These are phyloP conservation scores for Colletotrichum euphorbiae DNA, from an alignment of 2,329 filamentous ascomycete genomes.

Conservation along the genomic window DNA sequence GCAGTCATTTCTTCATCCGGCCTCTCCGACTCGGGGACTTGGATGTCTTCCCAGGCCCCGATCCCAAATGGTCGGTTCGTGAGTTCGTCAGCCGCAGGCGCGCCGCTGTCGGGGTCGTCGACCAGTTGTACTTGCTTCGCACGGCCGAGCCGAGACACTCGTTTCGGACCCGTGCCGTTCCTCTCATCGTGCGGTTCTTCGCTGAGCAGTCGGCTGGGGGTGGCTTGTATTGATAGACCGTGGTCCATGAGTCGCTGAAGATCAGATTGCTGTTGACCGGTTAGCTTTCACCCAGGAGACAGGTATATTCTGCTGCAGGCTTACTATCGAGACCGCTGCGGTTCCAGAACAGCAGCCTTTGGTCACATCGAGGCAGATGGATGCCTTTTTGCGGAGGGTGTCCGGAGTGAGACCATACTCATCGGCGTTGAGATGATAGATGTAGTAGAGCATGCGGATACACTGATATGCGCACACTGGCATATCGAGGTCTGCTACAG, in stretches of 20 bases:
- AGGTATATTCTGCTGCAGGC: neutral
- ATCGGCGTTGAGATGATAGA: constrained; percentile 57
- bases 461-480: constrained; percentile 68
- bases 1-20: constrained; percentile 13
- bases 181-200: constrained; percentile 41
- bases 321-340: constrained; percentile 57
- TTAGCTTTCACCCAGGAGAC: constrained; percentile 26
- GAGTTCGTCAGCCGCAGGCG: constrained; percentile 34
- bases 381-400: constrained; percentile 60
- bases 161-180: constrained; percentile 27
- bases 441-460: constrained; percentile 63
- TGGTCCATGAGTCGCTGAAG: constrained; percentile 63
- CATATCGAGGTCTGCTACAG: constrained; percentile 66
- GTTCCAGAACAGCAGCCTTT: constrained; percentile 63
- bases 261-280: constrained; percentile 51
- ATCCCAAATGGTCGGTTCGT: constrained; percentile 38
- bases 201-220: constrained; percentile 48
- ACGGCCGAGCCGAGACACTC: constrained; percentile 28
- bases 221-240: constrained; percentile 52
- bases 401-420: constrained; percentile 59
- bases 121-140: constrained; percentile 36
- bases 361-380: constrained; percentile 63
- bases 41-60: constrained; percentile 36
- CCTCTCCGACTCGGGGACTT: constrained; percentile 36
- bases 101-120: constrained; percentile 29